A percentile compares a stretch with the other conserved stretches of the same genome.
phyloP scores from a whole-genome alignment of 2,329 filamentous ascomycete genomes.

The Hymenoscyphus repandus region DNA sequence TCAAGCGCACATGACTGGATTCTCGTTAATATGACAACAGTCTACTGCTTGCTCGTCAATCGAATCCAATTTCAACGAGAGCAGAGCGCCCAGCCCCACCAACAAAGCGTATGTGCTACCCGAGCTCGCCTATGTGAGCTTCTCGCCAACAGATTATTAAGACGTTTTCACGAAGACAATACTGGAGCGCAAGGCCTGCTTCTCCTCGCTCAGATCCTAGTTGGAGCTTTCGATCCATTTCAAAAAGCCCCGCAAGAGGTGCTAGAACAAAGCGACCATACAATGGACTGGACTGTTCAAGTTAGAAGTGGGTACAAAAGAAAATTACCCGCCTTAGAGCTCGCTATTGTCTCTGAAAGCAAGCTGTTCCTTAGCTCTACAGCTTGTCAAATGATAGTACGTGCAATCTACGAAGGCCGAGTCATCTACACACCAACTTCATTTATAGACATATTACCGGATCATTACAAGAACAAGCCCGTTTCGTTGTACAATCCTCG shows the following conservation, averaged over 20 bases:
- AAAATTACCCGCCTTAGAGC: constrained; percentile 67
- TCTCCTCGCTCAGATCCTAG: constrained; percentile 70
- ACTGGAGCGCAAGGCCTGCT: constrained; percentile 65
- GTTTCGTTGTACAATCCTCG: constrained; percentile 77
- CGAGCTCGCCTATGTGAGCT: constrained; percentile 75
- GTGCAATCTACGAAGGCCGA: constrained; percentile 75
- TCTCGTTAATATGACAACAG: constrained; percentile 34
- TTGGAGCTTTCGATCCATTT: constrained; percentile 80
- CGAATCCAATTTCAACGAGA: constrained; percentile 74
- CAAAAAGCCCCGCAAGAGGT: constrained; percentile 72
- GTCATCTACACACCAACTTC: constrained; percentile 78
- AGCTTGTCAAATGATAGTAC: constrained; percentile 75
- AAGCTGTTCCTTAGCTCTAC: constrained; percentile 73
- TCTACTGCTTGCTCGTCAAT: constrained; percentile 81
- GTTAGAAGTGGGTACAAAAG: constrained; percentile 40
- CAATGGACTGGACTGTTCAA: constrained; percentile 36
- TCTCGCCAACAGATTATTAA: constrained; percentile 70
- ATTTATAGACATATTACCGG: constrained; percentile 78
- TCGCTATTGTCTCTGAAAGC: constrained; percentile 77
- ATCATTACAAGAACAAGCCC: constrained; percentile 78
- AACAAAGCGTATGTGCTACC: constrained; percentile 76
- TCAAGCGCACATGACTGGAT: too few species aligned
- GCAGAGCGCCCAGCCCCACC: constrained; percentile 68
- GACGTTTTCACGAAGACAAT: constrained; percentile 74
- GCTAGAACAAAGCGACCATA: constrained; percentile 45